Evolutionary conservation across 2,329 filamentous ascomycete genomes (phyloP).

Genomic region (Kalmusia sp.): DNA sequence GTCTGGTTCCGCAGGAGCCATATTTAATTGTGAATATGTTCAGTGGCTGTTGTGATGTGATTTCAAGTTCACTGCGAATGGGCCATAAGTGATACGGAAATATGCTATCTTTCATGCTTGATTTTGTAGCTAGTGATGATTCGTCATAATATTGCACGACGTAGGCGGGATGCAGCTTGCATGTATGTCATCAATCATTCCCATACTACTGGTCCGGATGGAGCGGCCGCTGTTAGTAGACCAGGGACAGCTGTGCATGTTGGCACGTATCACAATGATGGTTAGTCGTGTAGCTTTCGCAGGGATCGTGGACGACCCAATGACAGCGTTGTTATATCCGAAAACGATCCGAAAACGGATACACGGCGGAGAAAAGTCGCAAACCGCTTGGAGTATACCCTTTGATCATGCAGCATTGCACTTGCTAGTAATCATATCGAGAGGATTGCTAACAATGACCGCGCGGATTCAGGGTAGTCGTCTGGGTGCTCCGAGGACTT

Average conservation of each 20-base stretch:
- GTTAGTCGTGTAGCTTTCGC: neutral
- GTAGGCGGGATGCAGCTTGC: neutral
- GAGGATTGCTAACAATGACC: neutral
- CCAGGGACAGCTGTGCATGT: neutral
- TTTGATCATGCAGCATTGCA: neutral
- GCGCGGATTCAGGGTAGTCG: neutral
- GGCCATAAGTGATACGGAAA: no score
- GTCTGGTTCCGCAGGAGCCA: constrained; percentile 43
- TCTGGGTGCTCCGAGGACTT: neutral
- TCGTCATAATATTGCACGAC: neutral
- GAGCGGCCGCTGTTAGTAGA: neutral
- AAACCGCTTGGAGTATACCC: neutral
- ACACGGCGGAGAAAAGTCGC: neutral
- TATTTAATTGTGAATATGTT: constrained; percentile 12
- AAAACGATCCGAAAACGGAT: constrained; percentile 15
- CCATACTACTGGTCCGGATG: neutral
- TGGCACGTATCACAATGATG: constrained; percentile 26
- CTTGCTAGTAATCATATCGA: neutral
- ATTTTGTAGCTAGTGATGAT: no score
- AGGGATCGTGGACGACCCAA: neutral
- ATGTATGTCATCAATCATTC: neutral
- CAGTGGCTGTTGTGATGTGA: neutral
- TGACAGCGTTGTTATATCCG: neutral
- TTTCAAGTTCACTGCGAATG: no score
- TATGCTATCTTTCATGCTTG: neutral